phyloP scores from a whole-genome alignment of 164 flowering plant species.

The Tetracentron sinense region DNA sequence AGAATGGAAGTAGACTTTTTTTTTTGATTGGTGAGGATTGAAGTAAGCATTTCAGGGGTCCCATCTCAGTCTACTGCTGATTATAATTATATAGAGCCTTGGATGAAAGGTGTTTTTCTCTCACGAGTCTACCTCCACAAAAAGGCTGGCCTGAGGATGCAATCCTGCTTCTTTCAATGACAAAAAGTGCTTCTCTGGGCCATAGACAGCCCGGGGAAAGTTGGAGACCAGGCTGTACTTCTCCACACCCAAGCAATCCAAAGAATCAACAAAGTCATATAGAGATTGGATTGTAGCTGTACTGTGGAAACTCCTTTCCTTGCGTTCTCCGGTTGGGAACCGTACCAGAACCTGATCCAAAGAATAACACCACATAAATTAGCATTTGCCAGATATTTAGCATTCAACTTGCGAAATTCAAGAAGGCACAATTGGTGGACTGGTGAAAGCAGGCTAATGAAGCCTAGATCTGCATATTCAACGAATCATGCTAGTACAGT shows the following conservation, averaged over 20 bases:
- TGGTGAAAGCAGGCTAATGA: too few relatives aligned
- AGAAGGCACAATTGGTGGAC: too few relatives aligned
- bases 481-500: too few relatives aligned
- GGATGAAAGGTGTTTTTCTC: neutral
- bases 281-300: slow-evolving; percentile 62
- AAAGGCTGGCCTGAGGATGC: slow-evolving; percentile 96
- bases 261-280: slow-evolving; percentile 88
- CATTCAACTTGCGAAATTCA: too few relatives aligned
- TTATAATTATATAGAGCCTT: neutral
- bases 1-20: too few relatives aligned
- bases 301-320: slow-evolving; percentile 78
- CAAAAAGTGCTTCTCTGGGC: slow-evolving; percentile 58
- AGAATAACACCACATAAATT: slow-evolving; percentile 1
- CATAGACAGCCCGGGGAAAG: slow-evolving; percentile 79
- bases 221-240: slow-evolving; percentile 81
- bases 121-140: slow-evolving; percentile 62
- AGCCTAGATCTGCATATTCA: too few relatives aligned
- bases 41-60: too few relatives aligned
- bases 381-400: neutral
- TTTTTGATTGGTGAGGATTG: too few relatives aligned
- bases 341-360: slow-evolving; percentile 68
- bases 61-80: slow-evolving; percentile 7
- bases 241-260: slow-evolving; percentile 69
- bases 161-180: slow-evolving; percentile 84
- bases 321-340: slow-evolving; percentile 89